Evolutionary conservation across 768 basidiomycete genomes (phyloP).

Genomic region (Clavaria fumosa): DNA sequence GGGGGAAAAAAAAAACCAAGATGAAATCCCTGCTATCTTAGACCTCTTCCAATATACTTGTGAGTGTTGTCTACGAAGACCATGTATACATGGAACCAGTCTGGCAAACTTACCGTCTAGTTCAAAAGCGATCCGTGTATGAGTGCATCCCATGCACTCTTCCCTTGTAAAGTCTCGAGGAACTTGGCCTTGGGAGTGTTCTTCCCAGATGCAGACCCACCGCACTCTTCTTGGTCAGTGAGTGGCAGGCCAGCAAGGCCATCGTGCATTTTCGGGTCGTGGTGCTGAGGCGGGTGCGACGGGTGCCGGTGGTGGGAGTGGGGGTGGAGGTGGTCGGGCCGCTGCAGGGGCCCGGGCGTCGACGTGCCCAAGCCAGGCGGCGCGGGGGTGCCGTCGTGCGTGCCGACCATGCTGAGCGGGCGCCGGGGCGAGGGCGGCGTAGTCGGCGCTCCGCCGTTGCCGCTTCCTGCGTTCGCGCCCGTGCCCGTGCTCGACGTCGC

Average conservation of each 20-base stretch:
- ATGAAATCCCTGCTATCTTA: too few relatives aligned
- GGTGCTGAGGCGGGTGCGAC: constrained; percentile 1
- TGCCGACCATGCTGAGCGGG: background rate
- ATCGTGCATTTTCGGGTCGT: background rate
- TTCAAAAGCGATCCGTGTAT: constrained; percentile 54
- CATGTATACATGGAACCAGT: too few relatives aligned
- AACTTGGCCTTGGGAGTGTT: constrained; percentile 31
- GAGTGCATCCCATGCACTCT: constrained; percentile 53
- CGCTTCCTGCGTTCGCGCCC: too few relatives aligned
- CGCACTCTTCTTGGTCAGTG: background rate
- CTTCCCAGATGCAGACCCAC: constrained; percentile 11
- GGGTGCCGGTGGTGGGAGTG: constrained; percentile 9
- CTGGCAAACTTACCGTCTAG: constrained; percentile 19
- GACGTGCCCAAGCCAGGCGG: background rate
- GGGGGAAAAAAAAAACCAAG: too few relatives aligned
- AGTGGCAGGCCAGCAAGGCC: background rate
- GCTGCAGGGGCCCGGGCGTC: constrained; percentile 5
- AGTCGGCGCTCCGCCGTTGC: background rate
- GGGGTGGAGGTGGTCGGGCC: constrained; percentile 11
- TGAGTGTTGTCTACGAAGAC: too few relatives aligned
- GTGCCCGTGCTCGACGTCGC: background rate
- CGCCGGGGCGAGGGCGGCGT: background rate
- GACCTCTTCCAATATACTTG: too few relatives aligned
- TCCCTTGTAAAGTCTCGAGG: constrained; percentile 40
- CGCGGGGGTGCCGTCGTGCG: background rate